Base-by-base conservation (phyloP, 2,329 filamentous ascomycete genomes). In the Alternaria triticimaculans region DNA sequence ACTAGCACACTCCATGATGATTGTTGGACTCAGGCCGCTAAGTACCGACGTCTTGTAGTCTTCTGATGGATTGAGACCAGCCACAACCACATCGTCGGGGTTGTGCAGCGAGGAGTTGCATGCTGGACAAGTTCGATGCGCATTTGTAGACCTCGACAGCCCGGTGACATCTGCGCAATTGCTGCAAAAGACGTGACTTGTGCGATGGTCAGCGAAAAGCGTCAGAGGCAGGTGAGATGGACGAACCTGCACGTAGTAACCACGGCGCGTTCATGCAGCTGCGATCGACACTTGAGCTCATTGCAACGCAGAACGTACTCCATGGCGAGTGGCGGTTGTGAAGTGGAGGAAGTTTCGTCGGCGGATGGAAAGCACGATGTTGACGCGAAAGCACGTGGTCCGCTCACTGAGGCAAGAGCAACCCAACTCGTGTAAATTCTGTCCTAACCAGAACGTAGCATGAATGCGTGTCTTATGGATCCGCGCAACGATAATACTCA, bases 11-110 rank as follows among this genome's bases (percentile, higher is more conserved):
- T 97, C 94, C 86, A 97, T 93, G 67, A 97, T 92, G 28, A 90
- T 85, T 33, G 86, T 90, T 1, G 95, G 95, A 64, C 89, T 92
- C 1, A 97, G 82, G 0, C 95, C 95, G 73, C 92, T 93, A 11
- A 97, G 84, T 0, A 96, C 87, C 64, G 90, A 94, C 0, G 92
- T 93, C 80, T 97, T 97, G 84, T 96, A 97, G 69, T 96, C 93
- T 73, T 97, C 94, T 0, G 89, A 90, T 0, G 93, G 93, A 64
- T 90, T 92, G 44, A 97, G 84, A 28, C 89, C 86, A 1, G 90
- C 87, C 20, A 90, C 84, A 10, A 92, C 88, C 5, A 89, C 92
- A 81, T 96, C 93, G 70, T 96, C 91, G 0, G 88, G 88, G 66
- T 90, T 91, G 8, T 83, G 82, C 3, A 97, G 85, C 9, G 85